A percentile compares a stretch with the other conserved stretches of the same genome.
These are phyloP conservation scores for Begonia masoniana DNA, from an alignment of 306 rosid genomes.

Conservation along the genomic window DNA sequence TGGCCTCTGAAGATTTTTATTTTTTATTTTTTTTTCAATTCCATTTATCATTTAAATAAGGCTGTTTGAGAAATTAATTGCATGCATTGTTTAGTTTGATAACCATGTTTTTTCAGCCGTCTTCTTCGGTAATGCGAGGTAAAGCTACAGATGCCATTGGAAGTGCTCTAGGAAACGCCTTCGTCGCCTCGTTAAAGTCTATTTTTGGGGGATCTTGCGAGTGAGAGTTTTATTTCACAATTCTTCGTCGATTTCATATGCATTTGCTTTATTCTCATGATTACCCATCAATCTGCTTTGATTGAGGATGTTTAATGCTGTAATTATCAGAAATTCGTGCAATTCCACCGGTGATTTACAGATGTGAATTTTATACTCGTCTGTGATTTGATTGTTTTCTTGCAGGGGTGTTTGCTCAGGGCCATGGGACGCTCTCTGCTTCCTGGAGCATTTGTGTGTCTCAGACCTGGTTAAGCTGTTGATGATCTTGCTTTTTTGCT, in stretches of 20 bases:
- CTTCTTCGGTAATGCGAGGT: slow-evolving; percentile 16
- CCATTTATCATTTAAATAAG: no score
- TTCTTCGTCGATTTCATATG: not conserved
- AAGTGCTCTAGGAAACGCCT: slow-evolving; percentile 19
- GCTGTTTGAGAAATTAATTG: no score
- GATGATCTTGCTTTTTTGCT: slow-evolving; percentile 30
- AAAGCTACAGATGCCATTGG: slow-evolving; percentile 25
- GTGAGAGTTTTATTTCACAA: slow-evolving; percentile 9
- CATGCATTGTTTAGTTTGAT: no score
- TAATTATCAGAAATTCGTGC: no score
- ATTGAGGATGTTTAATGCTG: no score
- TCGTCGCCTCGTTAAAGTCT: slow-evolving; percentile 23
- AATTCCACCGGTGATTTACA: no score
- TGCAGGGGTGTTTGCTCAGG: slow-evolving; percentile 31
- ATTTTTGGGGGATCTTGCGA: slow-evolving; percentile 29
- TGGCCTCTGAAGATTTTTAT: no score
- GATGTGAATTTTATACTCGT: no score
- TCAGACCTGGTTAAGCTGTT: slow-evolving; percentile 20
- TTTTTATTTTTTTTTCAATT: no score
- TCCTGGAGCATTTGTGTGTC: slow-evolving; percentile 32
- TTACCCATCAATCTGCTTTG: not conserved
- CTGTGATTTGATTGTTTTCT: not conserved
- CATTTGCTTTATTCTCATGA: no score
- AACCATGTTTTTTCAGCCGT: no score
- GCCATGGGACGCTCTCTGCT: slow-evolving; percentile 28